These are phyloP conservation scores for Alisma plantagoaquatica DNA, from an alignment of 106 monocot genomes.

Conservation along the genomic window DNA sequence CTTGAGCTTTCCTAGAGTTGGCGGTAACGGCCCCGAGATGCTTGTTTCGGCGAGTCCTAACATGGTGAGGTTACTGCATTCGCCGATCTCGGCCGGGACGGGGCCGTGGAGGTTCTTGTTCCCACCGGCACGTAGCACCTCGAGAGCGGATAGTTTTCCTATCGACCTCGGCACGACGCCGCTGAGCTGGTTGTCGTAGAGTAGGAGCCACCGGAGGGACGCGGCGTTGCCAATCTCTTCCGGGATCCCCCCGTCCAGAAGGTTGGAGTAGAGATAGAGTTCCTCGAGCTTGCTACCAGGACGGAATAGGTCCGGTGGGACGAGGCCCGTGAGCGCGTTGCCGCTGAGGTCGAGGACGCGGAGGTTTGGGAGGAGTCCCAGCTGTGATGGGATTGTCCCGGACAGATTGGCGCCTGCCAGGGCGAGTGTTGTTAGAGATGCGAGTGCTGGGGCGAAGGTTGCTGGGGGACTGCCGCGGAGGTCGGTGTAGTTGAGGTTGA, in stretches of 20 bases:
- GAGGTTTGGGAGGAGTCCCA: conserved; percentile 34
- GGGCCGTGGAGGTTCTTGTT: conserved; percentile 68
- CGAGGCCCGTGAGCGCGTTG: conserved; percentile 60
- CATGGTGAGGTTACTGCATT: conserved; percentile 46
- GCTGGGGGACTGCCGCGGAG: conserved; percentile 37
- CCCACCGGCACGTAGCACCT: conserved; percentile 68
- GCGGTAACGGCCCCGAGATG: conserved; percentile 54
- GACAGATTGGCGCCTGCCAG: conserved; percentile 64
- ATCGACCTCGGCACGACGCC: conserved; percentile 48
- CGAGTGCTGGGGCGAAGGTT: conserved; percentile 23
- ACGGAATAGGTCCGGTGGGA: conserved; percentile 39
- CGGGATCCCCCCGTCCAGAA: conserved; percentile 55
- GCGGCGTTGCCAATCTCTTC: conserved; percentile 45
- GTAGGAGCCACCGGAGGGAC: conserved; percentile 23
- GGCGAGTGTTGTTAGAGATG: conserved; percentile 29
- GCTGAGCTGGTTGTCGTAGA: conserved; percentile 81
- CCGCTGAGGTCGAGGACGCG: conserved; percentile 53
- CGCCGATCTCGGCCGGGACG: conserved; percentile 68
- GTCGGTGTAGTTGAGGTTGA: conserved; percentile 39
- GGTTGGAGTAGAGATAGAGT: conserved; percentile 55
- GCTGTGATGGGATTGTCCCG: conserved; percentile 48
- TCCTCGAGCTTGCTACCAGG: conserved; percentile 31
- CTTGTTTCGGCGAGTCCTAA: conserved; percentile 82
- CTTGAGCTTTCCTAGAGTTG: conserved; percentile 37
- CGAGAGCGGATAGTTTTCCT: conserved; percentile 33